These are phyloP conservation scores for Inga leiocalycina DNA, from an alignment of 306 rosid species.

Conservation along the genomic window DNA sequence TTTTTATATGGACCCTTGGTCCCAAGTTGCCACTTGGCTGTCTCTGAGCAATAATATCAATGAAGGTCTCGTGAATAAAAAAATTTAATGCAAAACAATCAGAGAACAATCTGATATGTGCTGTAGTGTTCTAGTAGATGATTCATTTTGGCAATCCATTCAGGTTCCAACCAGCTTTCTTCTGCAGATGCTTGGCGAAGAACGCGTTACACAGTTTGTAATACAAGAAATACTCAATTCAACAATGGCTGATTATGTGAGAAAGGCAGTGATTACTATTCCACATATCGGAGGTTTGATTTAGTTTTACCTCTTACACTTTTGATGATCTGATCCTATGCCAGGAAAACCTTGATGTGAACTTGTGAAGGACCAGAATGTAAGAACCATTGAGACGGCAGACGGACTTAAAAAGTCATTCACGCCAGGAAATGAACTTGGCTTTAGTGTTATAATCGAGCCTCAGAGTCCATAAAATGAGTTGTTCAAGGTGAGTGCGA, in stretches of 20 bases:
- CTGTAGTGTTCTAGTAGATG: constrained; percentile 31
- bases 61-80: background rate
- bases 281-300: background rate
- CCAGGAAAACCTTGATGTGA: constrained; percentile 75
- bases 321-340: constrained; percentile 12
- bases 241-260: constrained; percentile 70
- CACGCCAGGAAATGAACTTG: constrained; percentile 66
- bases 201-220: constrained; percentile 70
- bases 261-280: constrained; percentile 50
- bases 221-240: constrained; percentile 83
- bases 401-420: constrained; percentile 65
- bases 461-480: constrained; percentile 41
- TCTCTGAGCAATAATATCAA: background rate
- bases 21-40: background rate
- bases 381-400: constrained; percentile 66
- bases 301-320: background rate
- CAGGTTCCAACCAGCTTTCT: constrained; percentile 85
- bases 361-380: constrained; percentile 56
- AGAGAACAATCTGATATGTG: constrained; percentile 24
- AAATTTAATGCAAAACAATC: background rate
- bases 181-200: constrained; percentile 69
- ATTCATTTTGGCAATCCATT: constrained; percentile 28
- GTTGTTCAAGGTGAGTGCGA: background rate
- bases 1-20: constrained; percentile 17
- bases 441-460: constrained; percentile 69